Base-by-base conservation (phyloP, 768 basidiomycete species). In the Cystofilobasidium macerans region DNA sequence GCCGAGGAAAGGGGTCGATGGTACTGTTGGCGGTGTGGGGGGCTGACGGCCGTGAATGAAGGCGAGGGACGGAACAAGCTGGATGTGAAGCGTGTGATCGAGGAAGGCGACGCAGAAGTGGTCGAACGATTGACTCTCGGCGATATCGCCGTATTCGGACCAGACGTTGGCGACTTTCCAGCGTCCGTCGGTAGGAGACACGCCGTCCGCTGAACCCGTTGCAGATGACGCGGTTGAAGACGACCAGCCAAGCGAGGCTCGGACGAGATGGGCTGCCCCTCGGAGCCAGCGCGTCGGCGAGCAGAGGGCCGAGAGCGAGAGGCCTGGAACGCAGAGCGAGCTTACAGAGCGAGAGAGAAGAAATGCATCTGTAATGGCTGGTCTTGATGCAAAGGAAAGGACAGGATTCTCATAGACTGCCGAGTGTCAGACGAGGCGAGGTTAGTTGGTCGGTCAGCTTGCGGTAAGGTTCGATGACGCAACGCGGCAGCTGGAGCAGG, bases 371-470 rank as follows among this genome's bases (percentile, higher is more conserved):
- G 58, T 60, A n/a, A 66, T 66, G 14, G 65, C 48, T 9, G 65
- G 65, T 1, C 53, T 47, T 2, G 42, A 33, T 28, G 47, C 61
- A 38, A 59, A 66, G 14, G 65, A 48, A 13, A 66, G 28, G n/a
- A 66, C 28, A 1, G 65, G 65, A 22, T 66, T 66, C 40, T 66
- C 65, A 51, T 66, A 66, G 24, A 66, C 65, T 66, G 58, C 20
- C 9, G 12, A 3, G 36, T 20, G 12, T n/a, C 13, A 51, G 6
- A 53, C n/a, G n/a, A n/a, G 32, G 38, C 2, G 38, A 32, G 28
- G 22, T 20, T 11, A 13, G 22, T 5, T 2, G n/a, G 57, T n/a
- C n/a, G n/a, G n/a, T n/a, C n/a, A n/a, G n/a, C n/a, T n/a, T n/a
- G n/a, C n/a, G n/a, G n/a, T n/a, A n/a, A n/a, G n/a, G n/a, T n/a